Evolutionary conservation across 371 early-diverging fungal genomes (phyloP).

Genomic region (Mucor mucedo): DNA sequence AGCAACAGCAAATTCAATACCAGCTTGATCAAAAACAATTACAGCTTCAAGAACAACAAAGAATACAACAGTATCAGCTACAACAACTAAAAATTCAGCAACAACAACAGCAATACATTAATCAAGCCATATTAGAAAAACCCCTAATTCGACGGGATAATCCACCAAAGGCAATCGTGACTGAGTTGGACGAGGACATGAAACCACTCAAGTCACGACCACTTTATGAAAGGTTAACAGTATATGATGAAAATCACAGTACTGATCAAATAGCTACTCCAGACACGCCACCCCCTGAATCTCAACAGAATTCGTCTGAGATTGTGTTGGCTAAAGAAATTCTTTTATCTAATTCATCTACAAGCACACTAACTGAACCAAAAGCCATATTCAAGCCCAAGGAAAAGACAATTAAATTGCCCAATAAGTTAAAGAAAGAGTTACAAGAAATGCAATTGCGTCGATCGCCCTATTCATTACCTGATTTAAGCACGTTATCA

Average conservation of each 20-base stretch:
- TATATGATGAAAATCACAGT: not conserved
- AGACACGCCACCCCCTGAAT: conserved; percentile 23
- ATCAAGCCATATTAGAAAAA: conserved; percentile 14
- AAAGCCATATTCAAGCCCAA: not conserved
- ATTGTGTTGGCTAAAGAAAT: not conserved
- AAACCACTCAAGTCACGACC: not conserved
- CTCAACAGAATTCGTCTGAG: not conserved
- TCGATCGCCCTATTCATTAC: conserved; percentile 29
- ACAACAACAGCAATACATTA: conserved; percentile 22
- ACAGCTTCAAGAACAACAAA: conserved; percentile 12
- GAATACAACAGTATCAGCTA: conserved; percentile 10
- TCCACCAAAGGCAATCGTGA: not conserved
- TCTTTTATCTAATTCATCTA: conserved; percentile 8
- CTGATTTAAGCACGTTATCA: conserved; percentile 16
- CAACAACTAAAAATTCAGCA: conserved; percentile 16
- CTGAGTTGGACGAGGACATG: not conserved
- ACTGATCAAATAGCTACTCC: not conserved
- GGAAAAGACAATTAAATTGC: conserved; percentile 6
- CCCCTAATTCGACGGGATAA: not conserved
- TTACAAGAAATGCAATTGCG: conserved; percentile 23
- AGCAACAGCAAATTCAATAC: conserved; percentile 13
- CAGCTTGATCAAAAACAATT: conserved; percentile 13
- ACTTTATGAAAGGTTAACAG: not conserved
- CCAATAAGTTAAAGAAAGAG: conserved; percentile 26
- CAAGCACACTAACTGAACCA: conserved; percentile 14